Base-by-base conservation (phyloP, 768 basidiomycete species). In the Sarcodon sp. region DNA sequence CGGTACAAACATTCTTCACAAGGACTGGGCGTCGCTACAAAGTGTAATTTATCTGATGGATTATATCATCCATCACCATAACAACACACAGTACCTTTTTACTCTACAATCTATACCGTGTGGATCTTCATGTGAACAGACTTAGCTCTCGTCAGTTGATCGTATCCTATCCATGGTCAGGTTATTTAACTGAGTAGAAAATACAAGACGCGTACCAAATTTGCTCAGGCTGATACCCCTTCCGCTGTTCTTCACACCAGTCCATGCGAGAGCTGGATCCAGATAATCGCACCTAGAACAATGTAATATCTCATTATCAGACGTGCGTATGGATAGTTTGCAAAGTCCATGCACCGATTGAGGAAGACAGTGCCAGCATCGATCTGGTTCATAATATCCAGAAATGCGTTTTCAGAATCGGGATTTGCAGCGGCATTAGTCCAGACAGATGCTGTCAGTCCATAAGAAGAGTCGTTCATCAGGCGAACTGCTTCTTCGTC, bases 391-490 rank as follows among this genome's bases (percentile, higher is more conserved):
- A 72, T 77, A 21, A 94, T 67, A 43, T 61, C 64, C 49, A 82
- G 56, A 66, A 97, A 96, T 0, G 76, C 80, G 2, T 64, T 57
- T 52, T 85, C 73, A 0, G 86, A 87, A n/a, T 73, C 73, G 0
- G 70, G 62, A 49, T 79, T 73, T 3, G 64, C 65, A 31, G 74
- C 70, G 0, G 71, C 75, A 55, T 87, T 76, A 1, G 96, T 97
- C 96, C 94, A 99, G 33, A 99, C 62, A 13, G 90, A 92, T 4
- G 89, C 90, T 1, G 94, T 99, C 16, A 99, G 72, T 11, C 96
- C 96, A 59, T 93, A 98, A 0, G 77, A 78, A 12, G 93, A 96
- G 62, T 98, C 92, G 62, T 99, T 98, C 87, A 99, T 99, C 33
- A 98, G 75, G 13, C 64, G 61, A 48, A 97, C 66, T 1, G 96